Evolutionary conservation across 2,329 filamentous ascomycete species (phyloP).

Genomic region (Phialemoniopsis sp.): DNA sequence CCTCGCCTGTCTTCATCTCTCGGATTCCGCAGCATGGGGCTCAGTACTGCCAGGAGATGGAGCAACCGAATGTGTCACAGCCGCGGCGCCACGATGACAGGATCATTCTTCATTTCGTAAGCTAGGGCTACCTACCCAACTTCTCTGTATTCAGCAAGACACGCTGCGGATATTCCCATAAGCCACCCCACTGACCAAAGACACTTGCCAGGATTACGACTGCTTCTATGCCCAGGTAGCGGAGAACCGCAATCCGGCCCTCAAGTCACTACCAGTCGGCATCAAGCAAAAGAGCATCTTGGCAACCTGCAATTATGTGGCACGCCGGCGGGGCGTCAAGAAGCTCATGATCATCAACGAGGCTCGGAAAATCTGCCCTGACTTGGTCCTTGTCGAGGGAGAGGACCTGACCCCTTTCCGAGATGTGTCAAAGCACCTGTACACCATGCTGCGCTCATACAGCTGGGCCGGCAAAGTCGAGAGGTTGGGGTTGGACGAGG

Average conservation of each 20-base stretch:
- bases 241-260: constrained; percentile 71
- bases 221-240: constrained; percentile 95
- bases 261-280: constrained; percentile 72
- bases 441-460: constrained; percentile 65
- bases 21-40: too few species aligned
- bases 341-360: constrained; percentile 87
- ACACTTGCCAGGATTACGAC: constrained; percentile 62
- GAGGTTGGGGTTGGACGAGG: constrained; percentile 85
- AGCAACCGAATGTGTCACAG: too few species aligned
- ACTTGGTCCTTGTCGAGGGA: constrained; percentile 79
- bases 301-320: constrained; percentile 92
- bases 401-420: constrained; percentile 85
- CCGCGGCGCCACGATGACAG: constrained; percentile 52
- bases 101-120: constrained; percentile 78
- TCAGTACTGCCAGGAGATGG: too few species aligned
- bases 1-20: too few species aligned
- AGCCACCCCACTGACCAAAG: constrained; percentile 4
- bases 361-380: constrained; percentile 74
- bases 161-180: neutral
- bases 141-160: too few species aligned
- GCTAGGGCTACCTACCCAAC: too few species aligned
- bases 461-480: constrained; percentile 79
- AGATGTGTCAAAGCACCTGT: constrained; percentile 78
- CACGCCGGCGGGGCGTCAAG: constrained; percentile 64
- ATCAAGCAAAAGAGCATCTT: constrained; percentile 92